Conservation (phyloP, 352 stramenopile genomes). For the Globisporangium orthogonon region DNA sequence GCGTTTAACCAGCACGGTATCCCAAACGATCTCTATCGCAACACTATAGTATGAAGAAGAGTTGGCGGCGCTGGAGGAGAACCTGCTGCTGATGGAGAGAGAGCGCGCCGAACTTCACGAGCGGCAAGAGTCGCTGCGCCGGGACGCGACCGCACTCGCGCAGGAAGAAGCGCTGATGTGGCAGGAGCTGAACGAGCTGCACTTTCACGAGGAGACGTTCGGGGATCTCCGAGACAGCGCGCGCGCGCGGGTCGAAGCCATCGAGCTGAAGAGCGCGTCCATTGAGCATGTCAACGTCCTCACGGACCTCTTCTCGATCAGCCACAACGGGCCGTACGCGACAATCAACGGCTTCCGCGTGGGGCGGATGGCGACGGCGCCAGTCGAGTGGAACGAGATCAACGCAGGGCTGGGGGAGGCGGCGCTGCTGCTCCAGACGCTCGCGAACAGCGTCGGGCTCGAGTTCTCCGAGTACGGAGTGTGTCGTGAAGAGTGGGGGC, state of each 20-base stretch:
- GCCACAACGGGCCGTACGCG: conserved; percentile 62
- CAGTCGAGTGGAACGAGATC: conserved; percentile 87
- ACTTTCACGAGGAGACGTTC: conserved; percentile 44
- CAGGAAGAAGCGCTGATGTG: conserved; percentile 55
- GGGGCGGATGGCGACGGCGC: conserved; percentile 41
- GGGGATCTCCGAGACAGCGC: conserved; percentile 49
- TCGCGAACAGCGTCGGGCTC: conserved; percentile 49
- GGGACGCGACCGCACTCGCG: conserved; percentile 38
- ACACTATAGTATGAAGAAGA: conserved; percentile 61
- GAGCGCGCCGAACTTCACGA: conserved; percentile 44
- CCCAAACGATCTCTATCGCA: too few relatives aligned
- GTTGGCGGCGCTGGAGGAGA: conserved; percentile 44
- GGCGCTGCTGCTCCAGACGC: conserved; percentile 56
- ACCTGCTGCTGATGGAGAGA: conserved; percentile 61
- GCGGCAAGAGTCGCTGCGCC: conserved; percentile 41
- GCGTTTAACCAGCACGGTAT: too few relatives aligned
- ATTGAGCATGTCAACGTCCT: conserved; percentile 58
- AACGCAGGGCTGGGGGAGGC: conserved; percentile 77
- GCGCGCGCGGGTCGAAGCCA: conserved; percentile 42
- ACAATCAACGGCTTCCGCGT: conserved; percentile 85
- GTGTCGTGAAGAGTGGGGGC: too few relatives aligned
- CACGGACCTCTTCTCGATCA: conserved; percentile 74
- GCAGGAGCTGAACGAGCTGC: conserved; percentile 43
- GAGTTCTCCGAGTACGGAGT: conserved; percentile 51
- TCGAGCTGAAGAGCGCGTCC: conserved; percentile 35